These are phyloP conservation scores for Termitomyces sp. DNA, from an alignment of 768 basidiomycete genomes.

Conservation along the genomic window DNA sequence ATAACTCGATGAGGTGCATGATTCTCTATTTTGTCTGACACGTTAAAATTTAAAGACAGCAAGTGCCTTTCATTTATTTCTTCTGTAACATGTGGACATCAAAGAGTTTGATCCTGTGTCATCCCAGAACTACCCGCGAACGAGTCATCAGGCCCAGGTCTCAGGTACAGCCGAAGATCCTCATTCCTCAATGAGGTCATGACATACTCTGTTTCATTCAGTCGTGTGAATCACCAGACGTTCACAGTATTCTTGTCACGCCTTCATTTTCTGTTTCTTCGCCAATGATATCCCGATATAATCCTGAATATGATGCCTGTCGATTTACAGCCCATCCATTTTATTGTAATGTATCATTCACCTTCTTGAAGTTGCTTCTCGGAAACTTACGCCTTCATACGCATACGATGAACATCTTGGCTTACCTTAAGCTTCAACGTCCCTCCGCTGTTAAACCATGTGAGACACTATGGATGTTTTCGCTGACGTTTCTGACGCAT, in stretches of 20 bases:
- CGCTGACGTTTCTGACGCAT: not conserved
- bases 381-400: not conserved
- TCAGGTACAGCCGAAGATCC: not conserved
- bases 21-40: not conserved
- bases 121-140: constrained; percentile 1
- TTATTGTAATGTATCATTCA: not conserved
- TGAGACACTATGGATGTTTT: not conserved
- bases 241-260: not conserved
- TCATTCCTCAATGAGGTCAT: not conserved
- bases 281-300: not conserved
- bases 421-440: not conserved
- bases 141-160: not conserved
- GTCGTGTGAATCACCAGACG: not conserved
- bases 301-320: not conserved
- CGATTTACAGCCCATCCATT: not conserved
- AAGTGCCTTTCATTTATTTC: not conserved
- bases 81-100: not conserved
- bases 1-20: not conserved
- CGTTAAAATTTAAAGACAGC: not conserved
- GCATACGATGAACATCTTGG: not conserved
- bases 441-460: not conserved
- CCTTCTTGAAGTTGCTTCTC: not conserved
- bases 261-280: not conserved
- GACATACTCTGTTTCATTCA: not conserved
- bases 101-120: not conserved